Evolutionary conservation across 2,329 filamentous ascomycete species (phyloP).

Genomic region (Fusarium pseudograminearum): DNA sequence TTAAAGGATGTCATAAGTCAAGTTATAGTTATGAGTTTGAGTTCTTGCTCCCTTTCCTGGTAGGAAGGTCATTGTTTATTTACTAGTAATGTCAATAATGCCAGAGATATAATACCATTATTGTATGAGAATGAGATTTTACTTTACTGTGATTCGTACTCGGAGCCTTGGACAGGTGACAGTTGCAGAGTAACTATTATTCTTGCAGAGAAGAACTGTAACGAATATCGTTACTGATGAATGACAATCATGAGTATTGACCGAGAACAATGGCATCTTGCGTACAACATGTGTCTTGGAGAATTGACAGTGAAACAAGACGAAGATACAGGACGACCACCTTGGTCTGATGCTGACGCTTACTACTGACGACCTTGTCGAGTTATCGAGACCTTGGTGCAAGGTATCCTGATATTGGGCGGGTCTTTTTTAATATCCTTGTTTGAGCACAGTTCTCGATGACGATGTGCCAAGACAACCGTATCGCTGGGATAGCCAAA

Average conservation of each 20-base stretch:
- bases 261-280: rapidly evolving
- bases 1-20: not conserved
- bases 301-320: not conserved
- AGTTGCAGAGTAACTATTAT: not conserved
- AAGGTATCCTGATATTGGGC: not conserved
- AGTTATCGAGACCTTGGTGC: not conserved
- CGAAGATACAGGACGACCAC: not conserved
- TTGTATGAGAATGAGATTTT: not conserved
- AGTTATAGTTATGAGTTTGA: not conserved
- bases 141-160: not conserved
- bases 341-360: not conserved
- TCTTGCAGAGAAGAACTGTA: not conserved
- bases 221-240: not conserved
- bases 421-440: not conserved
- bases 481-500: too few relatives aligned
- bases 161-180: not conserved
- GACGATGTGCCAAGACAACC: not conserved
- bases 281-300: not conserved
- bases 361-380: not conserved
- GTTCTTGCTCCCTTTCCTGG: rapidly evolving
- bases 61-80: not conserved
- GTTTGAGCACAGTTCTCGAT: not conserved
- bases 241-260: not conserved
- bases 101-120: not conserved
- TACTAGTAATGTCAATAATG: not conserved